phyloP scores from a whole-genome alignment of 164 flowering plant genomes.

The Dillenia suffruticosa region DNA sequence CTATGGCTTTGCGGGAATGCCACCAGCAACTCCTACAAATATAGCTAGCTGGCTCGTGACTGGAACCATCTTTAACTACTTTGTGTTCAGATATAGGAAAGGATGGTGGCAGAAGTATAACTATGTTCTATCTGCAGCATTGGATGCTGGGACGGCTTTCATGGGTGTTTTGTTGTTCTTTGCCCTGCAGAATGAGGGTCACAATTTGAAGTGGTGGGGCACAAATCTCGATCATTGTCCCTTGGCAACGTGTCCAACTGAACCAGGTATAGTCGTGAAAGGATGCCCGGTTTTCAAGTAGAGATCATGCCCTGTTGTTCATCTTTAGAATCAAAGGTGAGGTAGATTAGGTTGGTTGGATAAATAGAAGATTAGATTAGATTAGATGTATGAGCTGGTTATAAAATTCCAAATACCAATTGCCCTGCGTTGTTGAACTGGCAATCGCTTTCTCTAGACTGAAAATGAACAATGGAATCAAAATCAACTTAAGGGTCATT shows the following conservation, averaged over 20 bases:
- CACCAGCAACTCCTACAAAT: constrained; percentile 94
- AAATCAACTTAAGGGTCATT: too few species aligned
- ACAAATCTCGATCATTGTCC: constrained; percentile 77
- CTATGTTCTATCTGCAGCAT: constrained; percentile 84
- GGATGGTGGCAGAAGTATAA: constrained; percentile 92
- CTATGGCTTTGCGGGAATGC: constrained; percentile 92
- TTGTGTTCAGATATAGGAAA: constrained; percentile 68
- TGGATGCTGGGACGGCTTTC: constrained; percentile 96
- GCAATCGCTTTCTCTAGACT: too few species aligned
- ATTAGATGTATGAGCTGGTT: too few species aligned
- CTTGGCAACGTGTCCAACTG: constrained; percentile 80
- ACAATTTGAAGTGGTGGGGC: constrained; percentile 83
- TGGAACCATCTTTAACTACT: constrained; percentile 80
- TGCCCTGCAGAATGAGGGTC: constrained; percentile 53
- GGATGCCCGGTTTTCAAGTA: constrained; percentile 68
- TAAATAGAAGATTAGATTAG: too few species aligned
- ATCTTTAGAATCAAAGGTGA: too few species aligned
- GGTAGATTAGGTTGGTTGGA: too few species aligned
- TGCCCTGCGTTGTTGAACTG: too few species aligned
- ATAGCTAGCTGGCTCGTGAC: constrained; percentile 94
- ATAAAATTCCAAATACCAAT: too few species aligned
- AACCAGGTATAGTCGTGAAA: constrained; percentile 61
- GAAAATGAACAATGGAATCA: too few species aligned
- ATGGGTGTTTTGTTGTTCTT: constrained; percentile 86
- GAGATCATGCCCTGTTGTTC: background rate